These are phyloP conservation scores for Cucurbita pepo DNA, from an alignment of 306 rosid genomes.

Conservation along the genomic window DNA sequence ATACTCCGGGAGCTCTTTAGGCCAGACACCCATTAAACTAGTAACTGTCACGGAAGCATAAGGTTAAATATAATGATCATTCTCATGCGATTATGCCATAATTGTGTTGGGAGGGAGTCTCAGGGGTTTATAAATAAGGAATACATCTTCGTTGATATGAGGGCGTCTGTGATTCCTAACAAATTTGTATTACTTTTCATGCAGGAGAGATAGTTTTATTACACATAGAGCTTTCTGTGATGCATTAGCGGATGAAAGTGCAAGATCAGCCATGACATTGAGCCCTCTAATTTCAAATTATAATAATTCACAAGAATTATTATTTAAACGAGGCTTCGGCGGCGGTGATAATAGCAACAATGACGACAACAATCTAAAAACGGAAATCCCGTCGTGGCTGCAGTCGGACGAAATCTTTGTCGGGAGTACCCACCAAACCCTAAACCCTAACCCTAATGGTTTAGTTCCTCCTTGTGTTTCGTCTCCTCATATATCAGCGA, in stretches of 20 bases:
- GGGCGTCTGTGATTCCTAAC: background rate
- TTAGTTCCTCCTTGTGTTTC: background rate
- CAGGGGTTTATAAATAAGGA: too few relatives aligned
- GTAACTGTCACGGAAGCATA: too few relatives aligned
- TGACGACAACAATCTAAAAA: background rate
- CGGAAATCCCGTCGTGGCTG: conserved; percentile 58
- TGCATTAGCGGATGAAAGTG: conserved; percentile 87
- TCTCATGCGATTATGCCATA: too few relatives aligned
- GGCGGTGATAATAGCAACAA: background rate
- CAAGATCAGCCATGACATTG: conserved; percentile 27
- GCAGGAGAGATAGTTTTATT: conserved; percentile 89
- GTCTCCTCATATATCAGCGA: conserved; percentile 79
- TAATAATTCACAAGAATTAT: conserved; percentile 3
- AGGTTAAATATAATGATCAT: too few relatives aligned
- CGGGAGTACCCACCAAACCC: conserved; percentile 3
- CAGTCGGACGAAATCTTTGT: background rate
- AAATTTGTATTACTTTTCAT: background rate
- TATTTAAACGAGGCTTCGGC: conserved; percentile 13
- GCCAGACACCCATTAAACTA: too few relatives aligned
- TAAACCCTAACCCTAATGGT: conserved; percentile 31
- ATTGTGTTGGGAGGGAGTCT: too few relatives aligned
- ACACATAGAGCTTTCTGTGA: conserved; percentile 99
- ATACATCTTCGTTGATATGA: too few relatives aligned
- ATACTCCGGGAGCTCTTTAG: too few relatives aligned
- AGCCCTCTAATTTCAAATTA: conserved; percentile 16